Evolutionary conservation across 148 eudicot species (phyloP), one percentile per base, ranked within the genome.

Genomic region (Vaccinium darrowii): DNA sequence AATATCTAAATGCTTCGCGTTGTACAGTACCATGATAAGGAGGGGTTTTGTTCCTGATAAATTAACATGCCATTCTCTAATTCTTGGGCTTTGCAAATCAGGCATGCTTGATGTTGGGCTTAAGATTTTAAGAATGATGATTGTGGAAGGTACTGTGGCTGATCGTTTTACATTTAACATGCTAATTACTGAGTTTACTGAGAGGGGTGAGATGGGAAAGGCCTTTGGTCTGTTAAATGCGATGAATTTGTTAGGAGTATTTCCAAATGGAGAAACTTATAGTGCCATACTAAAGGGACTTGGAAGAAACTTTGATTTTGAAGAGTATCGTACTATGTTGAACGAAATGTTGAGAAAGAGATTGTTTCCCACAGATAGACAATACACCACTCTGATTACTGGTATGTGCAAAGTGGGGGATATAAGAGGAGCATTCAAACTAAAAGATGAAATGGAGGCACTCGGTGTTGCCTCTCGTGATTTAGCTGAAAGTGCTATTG

Each of bases 371-470:
- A 86, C 87, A 13, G 88, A 84, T 71, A 90, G 88, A 86, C 98
- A 93, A 79, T 92, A 76, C 83, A 81, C 87, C 58, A 86, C 88
- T 60, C 84, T 92, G 86, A 85, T 95, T 78, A 90, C 92, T 56
- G 94, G 95, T 63, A 84, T 93, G 94, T 88, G 94, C 78, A 91
- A 88, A 86, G 82, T 56, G 62, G 93, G 94, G 92, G 93, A 93
- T 84, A 57, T 92, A 85, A 54, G 86, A 72, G 89, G 94, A 73
- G 96, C 98, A 56, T 90, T 92, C 23, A 89, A 88, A 87, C 86
- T 95, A 72, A 92, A 87, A 87, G 93, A 92, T 86, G 94, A 94
- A 71, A 91, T 94, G 92, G 90, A 87, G 84, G 84, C 83, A 52
- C 86, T 90, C 81, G 93, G 93, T 79, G 86, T 92, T 52, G 82